Conservation (phyloP, 129 eudicot genomes). For the Saposhnikovia divaricata region DNA sequence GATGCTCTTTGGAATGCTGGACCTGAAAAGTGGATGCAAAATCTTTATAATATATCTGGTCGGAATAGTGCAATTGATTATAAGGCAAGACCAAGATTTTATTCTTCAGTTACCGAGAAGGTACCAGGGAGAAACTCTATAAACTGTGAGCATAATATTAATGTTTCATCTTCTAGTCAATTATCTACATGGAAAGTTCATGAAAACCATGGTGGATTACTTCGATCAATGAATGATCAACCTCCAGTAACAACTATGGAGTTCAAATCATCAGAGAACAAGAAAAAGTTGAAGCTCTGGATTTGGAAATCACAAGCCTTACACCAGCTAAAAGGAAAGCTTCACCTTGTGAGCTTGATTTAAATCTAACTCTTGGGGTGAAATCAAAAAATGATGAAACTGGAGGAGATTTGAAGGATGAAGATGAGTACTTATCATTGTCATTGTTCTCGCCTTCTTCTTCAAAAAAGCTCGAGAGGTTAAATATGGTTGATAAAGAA, state of each 20-base stretch:
- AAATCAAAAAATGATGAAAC: constrained; percentile 18
- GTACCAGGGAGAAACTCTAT: constrained; percentile 32
- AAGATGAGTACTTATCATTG: constrained; percentile 32
- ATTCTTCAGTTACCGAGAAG: constrained; percentile 34
- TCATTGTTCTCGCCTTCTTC: constrained; percentile 42
- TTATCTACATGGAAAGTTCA: constrained; percentile 15
- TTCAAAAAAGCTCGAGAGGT: constrained; percentile 22
- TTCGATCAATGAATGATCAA: constrained; percentile 17
- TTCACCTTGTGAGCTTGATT: constrained; percentile 34
- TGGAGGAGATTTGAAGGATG: constrained; percentile 14
- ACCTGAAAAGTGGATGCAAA: constrained; percentile 36
- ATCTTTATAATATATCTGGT: constrained; percentile 18
- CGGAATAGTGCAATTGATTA: constrained; percentile 14
- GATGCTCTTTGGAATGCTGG: constrained; percentile 32
- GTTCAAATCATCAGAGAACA: constrained; percentile 17
- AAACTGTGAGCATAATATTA: constrained; percentile 19
- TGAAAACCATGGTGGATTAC: constrained; percentile 14
- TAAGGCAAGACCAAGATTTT: constrained; percentile 32
- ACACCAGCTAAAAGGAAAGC: constrained; percentile 34
- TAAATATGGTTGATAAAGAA: constrained; percentile 26
- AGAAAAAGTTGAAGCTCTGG: constrained; percentile 11
- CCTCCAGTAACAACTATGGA: constrained; percentile 17
- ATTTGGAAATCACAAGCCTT: constrained; percentile 25
- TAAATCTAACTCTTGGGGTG: constrained; percentile 51
- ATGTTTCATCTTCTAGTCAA: constrained; percentile 19